Evolutionary conservation across 75 land plant genomes (phyloP).

Genomic region (Isoetes taiwanensis): DNA sequence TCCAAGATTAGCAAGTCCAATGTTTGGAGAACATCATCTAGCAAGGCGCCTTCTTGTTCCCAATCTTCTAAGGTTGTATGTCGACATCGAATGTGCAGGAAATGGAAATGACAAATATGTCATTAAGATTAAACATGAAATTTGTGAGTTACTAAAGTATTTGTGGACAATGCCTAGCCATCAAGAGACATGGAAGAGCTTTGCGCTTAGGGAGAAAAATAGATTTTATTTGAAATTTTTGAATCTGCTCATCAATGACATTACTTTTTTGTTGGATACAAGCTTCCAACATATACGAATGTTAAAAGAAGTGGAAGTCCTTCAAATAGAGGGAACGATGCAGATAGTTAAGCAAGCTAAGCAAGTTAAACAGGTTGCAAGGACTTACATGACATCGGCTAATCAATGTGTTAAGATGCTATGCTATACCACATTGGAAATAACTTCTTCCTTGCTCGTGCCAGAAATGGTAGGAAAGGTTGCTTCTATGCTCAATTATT

Average conservation of each 20-base stretch:
- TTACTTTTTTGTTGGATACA: neutral
- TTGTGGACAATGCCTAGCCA: neutral
- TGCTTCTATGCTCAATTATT: conserved; percentile 5
- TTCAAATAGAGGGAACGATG: too few species aligned
- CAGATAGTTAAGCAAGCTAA: too few species aligned
- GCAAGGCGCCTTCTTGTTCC: conserved; percentile 3
- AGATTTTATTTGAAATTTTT: conserved; percentile 3
- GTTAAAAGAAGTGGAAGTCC: conserved; percentile 3
- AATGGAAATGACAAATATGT: too few species aligned
- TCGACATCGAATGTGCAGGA: conserved; percentile 1
- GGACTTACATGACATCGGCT: neutral
- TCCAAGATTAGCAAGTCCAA: too few species aligned
- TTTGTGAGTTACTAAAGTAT: neutral
- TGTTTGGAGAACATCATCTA: neutral
- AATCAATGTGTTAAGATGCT: conserved; percentile 1
- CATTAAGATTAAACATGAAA: neutral
- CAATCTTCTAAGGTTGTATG: neutral
- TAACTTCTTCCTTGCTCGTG: neutral
- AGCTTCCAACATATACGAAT: neutral
- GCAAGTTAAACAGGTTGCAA: too few species aligned
- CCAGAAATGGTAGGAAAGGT: neutral
- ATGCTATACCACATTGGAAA: neutral
- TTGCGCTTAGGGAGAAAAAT: neutral
- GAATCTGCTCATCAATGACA: conserved; percentile 8
- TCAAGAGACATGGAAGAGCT: neutral